These are phyloP conservation scores for Calonectria pseudoreteaudii DNA, from an alignment of 2,329 filamentous ascomycete species.

Conservation along the genomic window DNA sequence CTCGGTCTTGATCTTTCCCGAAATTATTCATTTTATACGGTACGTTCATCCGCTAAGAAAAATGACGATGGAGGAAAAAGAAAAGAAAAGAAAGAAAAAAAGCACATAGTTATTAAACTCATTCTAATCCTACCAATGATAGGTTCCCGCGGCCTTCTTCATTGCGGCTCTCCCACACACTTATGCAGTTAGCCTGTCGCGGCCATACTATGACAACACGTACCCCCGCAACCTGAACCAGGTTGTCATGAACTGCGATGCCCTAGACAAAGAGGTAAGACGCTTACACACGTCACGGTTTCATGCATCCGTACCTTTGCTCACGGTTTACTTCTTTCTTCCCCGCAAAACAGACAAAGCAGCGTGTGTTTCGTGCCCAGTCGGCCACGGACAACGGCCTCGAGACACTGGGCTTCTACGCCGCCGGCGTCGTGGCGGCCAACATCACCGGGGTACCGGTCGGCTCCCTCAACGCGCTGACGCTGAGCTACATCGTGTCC, in stretches of 20 bases:
- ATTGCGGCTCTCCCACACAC: constrained; percentile 50
- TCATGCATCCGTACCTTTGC: background rate
- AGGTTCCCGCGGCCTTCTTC: constrained; percentile 57
- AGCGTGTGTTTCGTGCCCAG: constrained; percentile 65
- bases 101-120: background rate
- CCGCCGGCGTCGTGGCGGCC: constrained; percentile 57
- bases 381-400: constrained; percentile 58
- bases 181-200: constrained; percentile 46
- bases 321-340: background rate
- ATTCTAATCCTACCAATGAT: background rate
- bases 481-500: constrained; percentile 53
- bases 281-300: background rate
- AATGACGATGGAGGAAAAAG: too few relatives aligned
- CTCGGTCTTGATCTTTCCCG: constrained; percentile 50
- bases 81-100: too few relatives aligned
- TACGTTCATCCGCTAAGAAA: constrained; percentile 17
- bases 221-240: constrained; percentile 52
- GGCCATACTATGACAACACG: constrained; percentile 51
- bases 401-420: constrained; percentile 58
- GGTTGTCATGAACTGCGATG: constrained; percentile 46
- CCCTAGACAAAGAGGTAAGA: constrained; percentile 46
- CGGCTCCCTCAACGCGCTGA: constrained; percentile 53
- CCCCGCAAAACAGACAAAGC: constrained; percentile 57
- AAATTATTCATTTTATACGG: constrained; percentile 51
- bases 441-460: constrained; percentile 56